These are phyloP conservation scores for Nevesoporus exiguus DNA, from an alignment of 768 basidiomycete species.

Conservation along the genomic window DNA sequence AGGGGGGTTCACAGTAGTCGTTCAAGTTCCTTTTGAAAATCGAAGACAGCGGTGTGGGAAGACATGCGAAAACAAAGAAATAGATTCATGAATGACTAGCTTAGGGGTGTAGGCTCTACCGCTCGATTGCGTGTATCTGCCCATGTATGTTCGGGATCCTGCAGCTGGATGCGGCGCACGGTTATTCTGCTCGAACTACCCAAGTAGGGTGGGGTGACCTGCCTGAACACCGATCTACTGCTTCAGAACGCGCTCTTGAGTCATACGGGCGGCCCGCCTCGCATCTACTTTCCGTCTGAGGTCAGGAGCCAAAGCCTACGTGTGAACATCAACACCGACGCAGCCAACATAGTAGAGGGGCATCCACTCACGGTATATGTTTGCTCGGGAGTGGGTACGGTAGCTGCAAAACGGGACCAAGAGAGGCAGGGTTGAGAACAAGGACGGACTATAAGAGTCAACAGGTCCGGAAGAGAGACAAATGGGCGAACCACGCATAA, in stretches of 20 bases:
- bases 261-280: conserved; percentile 47
- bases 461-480: conserved; percentile 4
- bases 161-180: conserved; percentile 12
- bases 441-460: conserved; percentile 2
- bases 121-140: conserved; percentile 25
- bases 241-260: conserved; percentile 52
- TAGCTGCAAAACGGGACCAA: conserved; percentile 22
- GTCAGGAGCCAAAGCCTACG: conserved; percentile 62
- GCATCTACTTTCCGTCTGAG: conserved; percentile 62
- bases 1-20: not conserved
- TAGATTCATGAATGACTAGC: not conserved
- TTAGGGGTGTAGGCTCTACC: not conserved
- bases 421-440: not conserved
- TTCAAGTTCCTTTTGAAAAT: not conserved
- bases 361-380: conserved; percentile 31
- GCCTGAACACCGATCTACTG: conserved; percentile 54
- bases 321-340: not conserved
- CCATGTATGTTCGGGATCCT: conserved; percentile 35
- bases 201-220: conserved; percentile 22
- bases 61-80: not conserved
- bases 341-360: not conserved
- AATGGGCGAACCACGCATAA: conserved; percentile 54
- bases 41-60: not conserved
- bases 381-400: conserved; percentile 36
- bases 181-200: conserved; percentile 4